A percentile compares a stretch with the other conserved stretches of the same genome.
Conservation (phyloP, 2,329 filamentous ascomycete genomes). For the Sordariomycetes sp. region DNA sequence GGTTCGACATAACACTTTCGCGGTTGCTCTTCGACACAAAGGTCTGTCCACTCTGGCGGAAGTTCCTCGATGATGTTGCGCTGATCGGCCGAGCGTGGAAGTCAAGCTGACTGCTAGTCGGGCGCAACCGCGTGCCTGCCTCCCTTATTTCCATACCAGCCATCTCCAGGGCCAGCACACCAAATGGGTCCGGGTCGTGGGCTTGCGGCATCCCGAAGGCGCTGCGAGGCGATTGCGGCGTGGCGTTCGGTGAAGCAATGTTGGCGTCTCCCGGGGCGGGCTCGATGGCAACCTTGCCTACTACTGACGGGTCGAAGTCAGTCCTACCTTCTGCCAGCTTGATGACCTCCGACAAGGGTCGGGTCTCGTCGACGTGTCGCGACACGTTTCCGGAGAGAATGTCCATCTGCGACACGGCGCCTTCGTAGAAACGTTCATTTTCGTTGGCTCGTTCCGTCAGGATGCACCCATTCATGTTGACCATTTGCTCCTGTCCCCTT, state of each 20-base stretch:
- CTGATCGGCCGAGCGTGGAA: slow-evolving; percentile 70
- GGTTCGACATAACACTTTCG: slow-evolving; percentile 67
- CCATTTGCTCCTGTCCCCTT: slow-evolving; percentile 43
- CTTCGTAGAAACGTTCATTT: slow-evolving; percentile 48
- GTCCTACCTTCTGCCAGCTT: slow-evolving; percentile 78
- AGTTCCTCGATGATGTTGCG: slow-evolving; percentile 40
- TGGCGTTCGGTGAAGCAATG: slow-evolving; percentile 35
- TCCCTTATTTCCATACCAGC: slow-evolving; percentile 84
- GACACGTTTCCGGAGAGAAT: slow-evolving; percentile 48
- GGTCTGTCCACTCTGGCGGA: slow-evolving; percentile 64
- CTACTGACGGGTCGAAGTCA: slow-evolving; percentile 59
- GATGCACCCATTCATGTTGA: slow-evolving; percentile 47
- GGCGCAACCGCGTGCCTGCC: slow-evolving; percentile 63
- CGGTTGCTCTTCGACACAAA: slow-evolving; percentile 50
- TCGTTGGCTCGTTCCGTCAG: slow-evolving; percentile 48
- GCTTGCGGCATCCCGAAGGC: slow-evolving; percentile 70
- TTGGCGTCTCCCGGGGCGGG: slow-evolving; percentile 69
- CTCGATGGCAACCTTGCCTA: slow-evolving; percentile 54
- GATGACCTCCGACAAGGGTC: slow-evolving; percentile 68
- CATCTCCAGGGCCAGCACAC: slow-evolving; percentile 82
- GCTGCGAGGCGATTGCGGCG: slow-evolving; percentile 26
- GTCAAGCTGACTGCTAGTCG: slow-evolving; percentile 72
- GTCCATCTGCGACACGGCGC: slow-evolving; percentile 41
- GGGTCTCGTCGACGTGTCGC: slow-evolving; percentile 43
- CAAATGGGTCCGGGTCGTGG: slow-evolving; percentile 86